Conservation (phyloP, 495 filamentous ascomycete genomes). For the Hypomontagnella submonticulosa region DNA sequence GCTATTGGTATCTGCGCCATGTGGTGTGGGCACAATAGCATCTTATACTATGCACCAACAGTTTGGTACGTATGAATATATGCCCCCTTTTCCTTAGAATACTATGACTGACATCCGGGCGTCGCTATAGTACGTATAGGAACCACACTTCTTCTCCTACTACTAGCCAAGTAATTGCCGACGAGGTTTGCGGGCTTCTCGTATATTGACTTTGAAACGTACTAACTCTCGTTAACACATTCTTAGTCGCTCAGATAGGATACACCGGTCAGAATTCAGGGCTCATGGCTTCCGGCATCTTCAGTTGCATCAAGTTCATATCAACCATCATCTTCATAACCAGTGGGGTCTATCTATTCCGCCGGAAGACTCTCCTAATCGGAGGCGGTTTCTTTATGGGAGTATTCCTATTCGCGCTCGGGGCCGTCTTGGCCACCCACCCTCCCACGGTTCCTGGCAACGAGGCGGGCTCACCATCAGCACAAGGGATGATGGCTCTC, state of each 20-base stretch:
- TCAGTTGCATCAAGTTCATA: conserved; percentile 25
- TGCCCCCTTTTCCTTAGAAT: too few species aligned
- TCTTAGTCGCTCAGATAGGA: conserved; percentile 27
- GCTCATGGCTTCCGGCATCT: conserved; percentile 28
- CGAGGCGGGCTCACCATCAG: conserved; percentile 9
- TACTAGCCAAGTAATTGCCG: too few species aligned
- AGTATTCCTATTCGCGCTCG: conserved; percentile 21
- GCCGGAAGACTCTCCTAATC: conserved; percentile 20
- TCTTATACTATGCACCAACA: conserved; percentile 28
- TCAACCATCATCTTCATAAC: conserved; percentile 21
- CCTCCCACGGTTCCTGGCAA: conserved; percentile 9
- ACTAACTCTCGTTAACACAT: too few species aligned
- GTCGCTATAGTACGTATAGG: too few species aligned
- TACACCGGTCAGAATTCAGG: conserved; percentile 20
- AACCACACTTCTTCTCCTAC: too few species aligned
- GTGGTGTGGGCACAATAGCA: conserved; percentile 28
- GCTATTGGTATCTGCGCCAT: conserved; percentile 18
- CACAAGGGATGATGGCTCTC: conserved; percentile 20
- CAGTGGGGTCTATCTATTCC: conserved; percentile 15
- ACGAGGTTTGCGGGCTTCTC: too few species aligned
- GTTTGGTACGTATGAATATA: too few species aligned
- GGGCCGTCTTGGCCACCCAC: conserved; percentile 13
- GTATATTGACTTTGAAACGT: too few species aligned
- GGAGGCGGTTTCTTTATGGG: conserved; percentile 24
- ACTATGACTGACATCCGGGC: too few species aligned